Base-by-base conservation (phyloP, 306 rosid genomes). In the Cicer bijugum region DNA sequence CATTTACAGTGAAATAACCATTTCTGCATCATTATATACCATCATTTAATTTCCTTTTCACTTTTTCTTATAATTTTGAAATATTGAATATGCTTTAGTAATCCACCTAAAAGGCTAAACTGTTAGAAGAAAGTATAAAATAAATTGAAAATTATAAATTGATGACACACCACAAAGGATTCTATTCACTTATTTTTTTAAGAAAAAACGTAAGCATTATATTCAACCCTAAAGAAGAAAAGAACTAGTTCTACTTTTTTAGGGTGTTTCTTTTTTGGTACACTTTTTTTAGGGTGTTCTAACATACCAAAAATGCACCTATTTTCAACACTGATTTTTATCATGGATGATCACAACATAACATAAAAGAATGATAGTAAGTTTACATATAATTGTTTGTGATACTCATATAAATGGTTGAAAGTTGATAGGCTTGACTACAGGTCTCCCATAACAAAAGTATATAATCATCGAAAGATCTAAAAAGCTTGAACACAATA, bases 401-500 rank as follows among this genome's bases (percentile, higher is more conserved):
- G 69, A 65, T 37, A 76, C 51, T 67, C 43, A 20, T 19, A 75
- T 69, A 48, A 48, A 42, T 62, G 16, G 53, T 47, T 0, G 47
- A 45, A 43, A 67, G 28, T 7, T 35, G 16, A 33, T 33, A 12
- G 19, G 12, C 19, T 33, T 33, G 17, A 59, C 44, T 59, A 59
- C 1, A 44, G 66, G 6, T 23, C 44, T 59, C 44, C 19, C 35
- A 33, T 59, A 59, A 35, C 28, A 59, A 59, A 74, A 40, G 56
- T 74, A 51, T 15, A 63, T 72, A 48, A 75, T 58, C 65, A 37
- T 51, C 14, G 9, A 12, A 56, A 64, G 55, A 70, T 43, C 79
- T 39, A 75, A 67, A 72, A 72, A 69, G 81, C 58, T 71, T 12
- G 68, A 71, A 43, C 11, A 79, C 42, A 53, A 59, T 88, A 93